Percentiles rank a stretch among this genome's conserved stretches.
Conservation (phyloP, 768 basidiomycete genomes). For the Kwoniella dendrophila region DNA sequence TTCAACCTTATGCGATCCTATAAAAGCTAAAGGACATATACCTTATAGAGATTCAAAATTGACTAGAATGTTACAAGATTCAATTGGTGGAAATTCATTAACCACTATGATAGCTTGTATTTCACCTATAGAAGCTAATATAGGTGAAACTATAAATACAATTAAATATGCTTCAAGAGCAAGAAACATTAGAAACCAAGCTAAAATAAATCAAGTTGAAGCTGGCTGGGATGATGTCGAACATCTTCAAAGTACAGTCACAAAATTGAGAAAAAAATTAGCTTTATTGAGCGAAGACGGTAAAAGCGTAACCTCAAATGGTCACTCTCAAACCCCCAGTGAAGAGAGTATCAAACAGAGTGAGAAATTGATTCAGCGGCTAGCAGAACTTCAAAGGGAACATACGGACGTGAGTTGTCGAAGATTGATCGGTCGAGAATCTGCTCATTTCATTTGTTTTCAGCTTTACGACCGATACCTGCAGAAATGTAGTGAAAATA, state of each 20-base stretch:
- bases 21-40: conserved; percentile 83
- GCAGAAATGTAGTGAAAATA: conserved; percentile 46
- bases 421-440: not conserved
- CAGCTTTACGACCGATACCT: conserved; percentile 50
- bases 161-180: conserved; percentile 97
- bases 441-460: conserved; percentile 3
- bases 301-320: not conserved
- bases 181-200: conserved; percentile 93
- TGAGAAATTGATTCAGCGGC: conserved; percentile 75
- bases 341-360: conserved; percentile 64
- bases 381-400: conserved; percentile 80
- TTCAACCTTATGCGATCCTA: conserved; percentile 70
- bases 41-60: conserved; percentile 99
- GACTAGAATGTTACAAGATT: conserved; percentile 80
- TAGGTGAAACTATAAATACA: conserved; percentile 75
- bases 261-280: conserved; percentile 82
- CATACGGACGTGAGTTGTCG: conserved; percentile 72
- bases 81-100: conserved; percentile 89
- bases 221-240: conserved; percentile 99
- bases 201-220: conserved; percentile 87
- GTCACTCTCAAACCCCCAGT: conserved; percentile 24
- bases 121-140: conserved; percentile 93
- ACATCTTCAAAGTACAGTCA: conserved; percentile 85
- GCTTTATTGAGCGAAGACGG: conserved; percentile 76
- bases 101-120: conserved; percentile 99